Conservation (phyloP, 192 early-diverging fungal genomes). For the Chytriomyces sp. region DNA sequence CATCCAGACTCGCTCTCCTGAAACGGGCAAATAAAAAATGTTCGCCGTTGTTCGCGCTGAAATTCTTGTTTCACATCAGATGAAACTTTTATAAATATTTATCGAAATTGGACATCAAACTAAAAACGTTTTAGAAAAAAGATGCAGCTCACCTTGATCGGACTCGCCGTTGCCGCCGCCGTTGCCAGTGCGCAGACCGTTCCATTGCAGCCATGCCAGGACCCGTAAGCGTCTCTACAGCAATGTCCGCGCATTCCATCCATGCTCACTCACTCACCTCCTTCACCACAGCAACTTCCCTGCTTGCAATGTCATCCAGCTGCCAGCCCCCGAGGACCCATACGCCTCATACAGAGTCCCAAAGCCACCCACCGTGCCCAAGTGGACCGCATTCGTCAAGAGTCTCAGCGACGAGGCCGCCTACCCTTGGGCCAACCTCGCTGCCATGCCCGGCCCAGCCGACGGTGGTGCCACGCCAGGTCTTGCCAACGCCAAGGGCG, state of each 20-base stretch:
- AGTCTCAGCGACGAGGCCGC: constrained; percentile 8
- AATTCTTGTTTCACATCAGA: no score
- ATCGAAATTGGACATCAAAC: no score
- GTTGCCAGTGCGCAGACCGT: background rate
- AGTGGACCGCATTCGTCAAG: constrained; percentile 35
- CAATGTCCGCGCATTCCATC: background rate
- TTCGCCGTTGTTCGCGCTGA: no score
- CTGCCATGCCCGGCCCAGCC: background rate
- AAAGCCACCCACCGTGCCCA: constrained; percentile 32
- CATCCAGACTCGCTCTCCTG: no score
- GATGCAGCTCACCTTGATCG: no score
- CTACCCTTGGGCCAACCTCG: constrained; percentile 26
- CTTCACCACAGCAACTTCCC: background rate
- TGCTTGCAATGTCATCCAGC: background rate
- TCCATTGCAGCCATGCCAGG: no score
- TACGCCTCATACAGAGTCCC: constrained; percentile 31
- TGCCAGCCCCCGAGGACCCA: constrained; percentile 9
- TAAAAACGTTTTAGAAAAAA: no score
- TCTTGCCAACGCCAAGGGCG: constrained; percentile 14
- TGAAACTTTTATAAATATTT: no score
- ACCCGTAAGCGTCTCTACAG: background rate
- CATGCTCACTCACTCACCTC: background rate
- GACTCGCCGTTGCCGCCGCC: no score
- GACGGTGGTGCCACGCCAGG: constrained; percentile 30
- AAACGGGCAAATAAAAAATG: no score